phyloP scores from a whole-genome alignment of 345 rosid genomes.

The Psidium guajava region DNA sequence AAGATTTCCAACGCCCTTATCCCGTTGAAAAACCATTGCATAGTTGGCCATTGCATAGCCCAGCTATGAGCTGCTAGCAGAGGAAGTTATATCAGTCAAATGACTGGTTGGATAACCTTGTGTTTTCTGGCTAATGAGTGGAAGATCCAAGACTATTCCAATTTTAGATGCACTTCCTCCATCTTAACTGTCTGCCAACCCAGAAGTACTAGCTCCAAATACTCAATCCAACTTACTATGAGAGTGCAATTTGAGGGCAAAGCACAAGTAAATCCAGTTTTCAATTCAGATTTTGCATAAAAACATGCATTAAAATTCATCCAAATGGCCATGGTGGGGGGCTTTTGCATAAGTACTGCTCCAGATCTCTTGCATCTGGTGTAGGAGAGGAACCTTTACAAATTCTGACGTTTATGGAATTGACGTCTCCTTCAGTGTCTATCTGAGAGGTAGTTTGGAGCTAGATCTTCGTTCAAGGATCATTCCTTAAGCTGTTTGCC shows the following conservation, averaged over 20 bases:
- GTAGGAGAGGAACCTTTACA: neutral
- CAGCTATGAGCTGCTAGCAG: neutral
- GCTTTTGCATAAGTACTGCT: neutral
- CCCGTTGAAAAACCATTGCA: neutral
- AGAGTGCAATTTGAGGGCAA: neutral
- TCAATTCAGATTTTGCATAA: neutral
- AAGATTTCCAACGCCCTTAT: too few relatives aligned
- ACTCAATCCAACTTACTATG: neutral
- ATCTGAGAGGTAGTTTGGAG: neutral
- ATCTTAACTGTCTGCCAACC: neutral
- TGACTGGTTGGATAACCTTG: neutral
- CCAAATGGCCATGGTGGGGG: neutral
- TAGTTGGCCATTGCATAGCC: neutral
- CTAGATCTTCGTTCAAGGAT: neutral
- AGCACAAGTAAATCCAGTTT: neutral
- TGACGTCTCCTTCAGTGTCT: neutral
- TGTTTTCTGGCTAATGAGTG: neutral
- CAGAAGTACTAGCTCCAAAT: neutral
- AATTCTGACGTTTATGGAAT: neutral
- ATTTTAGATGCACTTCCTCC: neutral
- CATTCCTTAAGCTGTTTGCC: neutral
- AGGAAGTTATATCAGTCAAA: neutral
- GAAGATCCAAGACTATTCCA: neutral
- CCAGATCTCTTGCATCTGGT: neutral
- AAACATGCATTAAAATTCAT: neutral